Evolutionary conservation across 2,329 filamentous ascomycete species (phyloP).

Genomic region (Bipolaris victoriae): DNA sequence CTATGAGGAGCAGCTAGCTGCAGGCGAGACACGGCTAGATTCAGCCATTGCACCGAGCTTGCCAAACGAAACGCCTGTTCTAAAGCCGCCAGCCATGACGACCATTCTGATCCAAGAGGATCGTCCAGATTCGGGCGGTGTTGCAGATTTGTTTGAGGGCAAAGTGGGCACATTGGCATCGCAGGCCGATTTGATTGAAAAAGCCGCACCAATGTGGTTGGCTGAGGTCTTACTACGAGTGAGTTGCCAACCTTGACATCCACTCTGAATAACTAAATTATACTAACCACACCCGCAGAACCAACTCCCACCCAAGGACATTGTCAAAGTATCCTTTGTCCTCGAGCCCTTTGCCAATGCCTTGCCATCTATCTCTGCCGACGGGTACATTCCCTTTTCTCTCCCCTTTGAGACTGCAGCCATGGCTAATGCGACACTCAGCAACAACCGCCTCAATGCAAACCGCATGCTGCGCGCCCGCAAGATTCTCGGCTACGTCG

Average conservation of each 20-base stretch:
- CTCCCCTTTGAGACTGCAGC: conserved; percentile 33
- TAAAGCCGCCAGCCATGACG: conserved; percentile 71
- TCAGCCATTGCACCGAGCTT: conserved; percentile 72
- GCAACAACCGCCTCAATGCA: conserved; percentile 89
- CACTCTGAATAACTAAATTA: not conserved
- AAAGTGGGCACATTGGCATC: conserved; percentile 78
- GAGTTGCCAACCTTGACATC: conserved; percentile 28
- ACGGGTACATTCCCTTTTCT: conserved; percentile 61
- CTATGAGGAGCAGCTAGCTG: conserved; percentile 71
- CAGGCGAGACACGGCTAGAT: conserved; percentile 60
- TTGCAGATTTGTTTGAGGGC: conserved; percentile 88
- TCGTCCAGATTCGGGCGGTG: conserved; percentile 65
- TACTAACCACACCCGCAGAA: conserved; percentile 62
- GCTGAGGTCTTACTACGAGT: conserved; percentile 81
- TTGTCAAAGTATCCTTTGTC: conserved; percentile 93
- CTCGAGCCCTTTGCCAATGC: conserved; percentile 79
- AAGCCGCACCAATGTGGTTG: conserved; percentile 87
- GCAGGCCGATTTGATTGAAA: conserved; percentile 83
- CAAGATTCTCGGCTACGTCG: conserved; percentile 91
- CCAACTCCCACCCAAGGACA: conserved; percentile 82
- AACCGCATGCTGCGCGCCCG: conserved; percentile 95
- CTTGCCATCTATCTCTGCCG: conserved; percentile 76
- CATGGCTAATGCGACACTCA: conserved; percentile 42
- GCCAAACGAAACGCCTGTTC: conserved; percentile 74
- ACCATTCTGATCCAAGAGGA: conserved; percentile 71